phyloP scores from a whole-genome alignment of 2,329 filamentous ascomycete genomes.

The Ophiostoma tasmaniense region DNA sequence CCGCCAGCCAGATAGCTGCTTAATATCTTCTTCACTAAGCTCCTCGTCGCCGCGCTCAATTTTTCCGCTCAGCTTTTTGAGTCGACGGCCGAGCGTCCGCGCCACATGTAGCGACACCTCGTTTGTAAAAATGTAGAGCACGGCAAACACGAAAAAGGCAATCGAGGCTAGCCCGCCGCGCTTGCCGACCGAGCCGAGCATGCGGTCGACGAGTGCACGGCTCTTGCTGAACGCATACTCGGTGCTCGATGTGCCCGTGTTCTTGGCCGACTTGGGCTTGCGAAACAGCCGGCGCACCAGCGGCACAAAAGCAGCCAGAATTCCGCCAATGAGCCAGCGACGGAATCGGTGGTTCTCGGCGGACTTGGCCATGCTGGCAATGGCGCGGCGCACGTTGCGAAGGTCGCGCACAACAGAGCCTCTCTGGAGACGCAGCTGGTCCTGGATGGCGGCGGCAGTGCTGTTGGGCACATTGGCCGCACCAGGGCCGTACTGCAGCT shows the following conservation, averaged over 20 bases:
- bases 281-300: conserved; percentile 44
- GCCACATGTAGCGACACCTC: conserved; percentile 49
- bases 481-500: conserved; percentile 21
- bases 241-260: conserved; percentile 33
- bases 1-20: conserved; percentile 45
- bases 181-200: conserved; percentile 38
- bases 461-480: conserved; percentile 25
- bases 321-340: conserved; percentile 43
- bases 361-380: conserved; percentile 35
- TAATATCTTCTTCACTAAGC: conserved; percentile 41
- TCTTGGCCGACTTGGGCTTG: conserved; percentile 31
- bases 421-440: conserved; percentile 36
- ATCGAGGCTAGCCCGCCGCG: conserved; percentile 40
- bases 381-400: conserved; percentile 35
- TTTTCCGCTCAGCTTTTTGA: conserved; percentile 40
- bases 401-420: conserved; percentile 38
- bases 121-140: conserved; percentile 51
- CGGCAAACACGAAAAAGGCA: conserved; percentile 47
- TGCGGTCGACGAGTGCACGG: conserved; percentile 41
- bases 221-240: conserved; percentile 49
- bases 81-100: conserved; percentile 41
- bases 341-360: conserved; percentile 45
- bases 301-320: conserved; percentile 46
- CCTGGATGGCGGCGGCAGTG: conserved; percentile 33
- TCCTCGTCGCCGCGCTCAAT: conserved; percentile 40